Base-by-base conservation (phyloP, 1,284 basidiomycete species). In the Pseudozyma hubeiensis region DNA sequence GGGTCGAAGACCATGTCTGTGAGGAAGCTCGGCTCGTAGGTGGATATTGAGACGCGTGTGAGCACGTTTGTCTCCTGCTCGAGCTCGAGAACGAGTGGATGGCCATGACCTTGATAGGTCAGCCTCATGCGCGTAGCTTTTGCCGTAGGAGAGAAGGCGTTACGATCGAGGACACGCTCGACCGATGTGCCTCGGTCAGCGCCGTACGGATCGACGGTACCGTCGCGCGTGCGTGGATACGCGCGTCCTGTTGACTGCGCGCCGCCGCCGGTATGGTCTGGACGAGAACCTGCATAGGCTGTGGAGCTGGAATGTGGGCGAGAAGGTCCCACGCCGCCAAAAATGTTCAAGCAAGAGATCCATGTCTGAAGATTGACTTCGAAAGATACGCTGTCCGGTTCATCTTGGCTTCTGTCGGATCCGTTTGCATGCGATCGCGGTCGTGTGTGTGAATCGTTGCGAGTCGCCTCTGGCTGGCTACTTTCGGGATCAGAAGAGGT, bases 41-140 rank as follows among this genome's bases (percentile, higher is more conserved):
- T 93, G 24, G 90, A 89, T 61, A 98, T 90, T 82, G 95, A 91
- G 84, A 94, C 97, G 16, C 89, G 91, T 7, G 94, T 95, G 0
- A 91, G 93, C 0, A 94, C 94, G 1, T 93, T 93, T 65, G 93
- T 92, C 82, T 96, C 93, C 29, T 92, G 90, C 53, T 94, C 96
- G 70, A 37, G 53, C 51, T 72, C 54, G 17, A 93, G 85, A 40
- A 97, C 89, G 66, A 97, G 86, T 0, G 93, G 93, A 81, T 91
- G 88, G 8, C 95, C 94, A 37, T 88, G 83, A 0, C 93, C 93
- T 35, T 86, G 86, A 86, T 94, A 97, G 14, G 88, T 89, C 87
- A 98, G 88, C 69, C 92, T 88, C 91, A 96, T 91, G 17, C 91
- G 90, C 6, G 94, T 96, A 51, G 72, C 58, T 43, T 65, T 74